Percentiles rank a stretch among this genome's conserved stretches.
Conservation (phyloP, 768 basidiomycete genomes). For the Rhodotorula kratochvilovae region DNA sequence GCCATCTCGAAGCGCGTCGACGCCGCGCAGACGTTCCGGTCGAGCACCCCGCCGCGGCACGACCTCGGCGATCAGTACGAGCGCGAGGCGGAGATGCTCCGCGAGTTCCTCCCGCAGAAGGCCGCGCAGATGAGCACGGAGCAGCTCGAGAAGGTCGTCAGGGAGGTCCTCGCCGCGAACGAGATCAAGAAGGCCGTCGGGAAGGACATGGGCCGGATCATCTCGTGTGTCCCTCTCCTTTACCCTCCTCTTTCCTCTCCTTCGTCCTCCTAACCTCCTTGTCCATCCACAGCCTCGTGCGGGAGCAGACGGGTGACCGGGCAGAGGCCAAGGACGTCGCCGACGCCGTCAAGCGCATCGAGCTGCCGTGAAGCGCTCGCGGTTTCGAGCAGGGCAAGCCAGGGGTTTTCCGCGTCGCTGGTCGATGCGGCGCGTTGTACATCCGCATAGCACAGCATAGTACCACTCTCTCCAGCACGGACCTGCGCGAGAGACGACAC, state of each 20-base stretch:
- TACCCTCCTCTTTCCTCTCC: neutral
- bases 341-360: neutral
- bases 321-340: conserved; percentile 13
- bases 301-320: neutral
- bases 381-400: neutral
- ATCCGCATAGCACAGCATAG: neutral
- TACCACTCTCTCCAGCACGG: too few species aligned
- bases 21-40: conserved; percentile 24
- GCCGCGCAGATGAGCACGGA: neutral
- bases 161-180: conserved; percentile 7
- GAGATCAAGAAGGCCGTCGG: conserved; percentile 23
- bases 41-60: conserved; percentile 5
- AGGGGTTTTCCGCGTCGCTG: neutral
- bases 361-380: neutral
- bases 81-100: conserved; percentile 6
- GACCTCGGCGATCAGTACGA: conserved; percentile 34
- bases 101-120: conserved; percentile 20
- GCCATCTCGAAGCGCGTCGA: conserved; percentile 31
- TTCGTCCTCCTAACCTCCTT: neutral
- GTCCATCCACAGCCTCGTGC: neutral
- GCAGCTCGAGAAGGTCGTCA: conserved; percentile 12
- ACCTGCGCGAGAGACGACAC: too few species aligned
- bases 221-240: conserved; percentile 1
- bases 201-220: conserved; percentile 28
- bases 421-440: neutral